Base-by-base conservation (phyloP, 2,329 filamentous ascomycete species). In the Periconia sp. region DNA sequence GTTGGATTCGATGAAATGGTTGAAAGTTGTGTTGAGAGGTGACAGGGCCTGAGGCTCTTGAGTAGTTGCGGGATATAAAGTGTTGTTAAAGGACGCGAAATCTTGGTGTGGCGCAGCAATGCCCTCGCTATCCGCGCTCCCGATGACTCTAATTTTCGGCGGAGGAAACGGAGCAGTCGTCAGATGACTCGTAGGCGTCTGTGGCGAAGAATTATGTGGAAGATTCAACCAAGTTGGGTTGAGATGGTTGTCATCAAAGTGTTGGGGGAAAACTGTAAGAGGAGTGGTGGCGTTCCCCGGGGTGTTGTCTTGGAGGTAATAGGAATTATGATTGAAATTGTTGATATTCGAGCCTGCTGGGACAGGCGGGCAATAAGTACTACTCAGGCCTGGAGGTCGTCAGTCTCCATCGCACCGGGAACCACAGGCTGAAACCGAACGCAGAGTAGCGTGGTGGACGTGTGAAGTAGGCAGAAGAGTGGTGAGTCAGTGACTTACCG, bases 71-170 rank as follows among this genome's bases (percentile, higher is more conserved):
- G 56, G 58, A 67, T 68, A 72, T 69, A 69, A 66, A 37, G 49
- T 15, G 60, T 47, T 50, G 44, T 49, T 47, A 55, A 56, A 55
- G 50, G 60, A 60, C 63, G 60, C 64, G 62, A 65, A 64, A n/a
- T 58, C 64, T 45, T 53, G 51, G 46, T 70, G 69, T 67, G 70
- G 69, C 69, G 59, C 63, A 72, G 69, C 57, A 65, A 63, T 65
- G 40, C 58, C 47, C 23, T 27, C 23, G 54, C 41, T 64, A 54
- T 63, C 64, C 54, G 64, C 54, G 41, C 56, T 57, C 46, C 60
- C 65, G 59, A 60, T 72, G 65, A 73, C 63, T 71, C 58, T 52
- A 55, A 73, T 65, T 52, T 54, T 62, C 37, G 70, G 69, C 13
- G 33, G 33, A 14, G 33, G 15, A 47, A 55, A n/a, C 33, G 18